These are phyloP conservation scores for Thielaviopsis punctulata DNA, from an alignment of 2,329 filamentous ascomycete genomes.

Conservation along the genomic window DNA sequence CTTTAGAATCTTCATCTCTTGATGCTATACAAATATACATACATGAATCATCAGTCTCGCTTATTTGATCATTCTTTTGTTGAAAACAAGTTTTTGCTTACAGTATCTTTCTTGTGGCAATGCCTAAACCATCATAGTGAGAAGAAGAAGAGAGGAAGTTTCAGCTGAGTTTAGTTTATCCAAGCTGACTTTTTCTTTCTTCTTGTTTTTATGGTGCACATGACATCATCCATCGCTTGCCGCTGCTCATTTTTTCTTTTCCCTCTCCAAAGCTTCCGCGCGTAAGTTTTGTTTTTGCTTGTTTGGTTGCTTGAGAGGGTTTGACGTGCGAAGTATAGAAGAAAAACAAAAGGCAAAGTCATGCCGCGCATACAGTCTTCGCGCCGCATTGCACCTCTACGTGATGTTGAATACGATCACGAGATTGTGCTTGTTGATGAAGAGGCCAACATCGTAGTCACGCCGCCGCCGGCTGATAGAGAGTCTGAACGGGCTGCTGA, in stretches of 20 bases:
- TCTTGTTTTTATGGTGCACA: not conserved
- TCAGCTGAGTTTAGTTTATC: too few relatives aligned
- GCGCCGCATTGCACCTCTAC: constrained; percentile 36
- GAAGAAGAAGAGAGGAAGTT: too few relatives aligned
- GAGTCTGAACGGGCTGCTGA: too few relatives aligned
- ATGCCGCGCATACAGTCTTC: constrained; percentile 20
- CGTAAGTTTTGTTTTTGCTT: not conserved
- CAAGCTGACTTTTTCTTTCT: not conserved
- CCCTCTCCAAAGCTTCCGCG: not conserved
- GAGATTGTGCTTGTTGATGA: constrained; percentile 52
- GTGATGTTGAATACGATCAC: constrained; percentile 50
- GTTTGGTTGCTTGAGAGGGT: not conserved
- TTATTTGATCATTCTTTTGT: too few relatives aligned
- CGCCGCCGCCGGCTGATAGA: too few relatives aligned
- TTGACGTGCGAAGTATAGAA: not conserved
- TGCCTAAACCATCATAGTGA: too few relatives aligned
- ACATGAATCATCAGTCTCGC: too few relatives aligned
- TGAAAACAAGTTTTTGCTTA: too few relatives aligned
- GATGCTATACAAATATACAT: too few relatives aligned
- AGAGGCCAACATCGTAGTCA: constrained; percentile 15
- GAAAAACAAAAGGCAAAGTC: not conserved
- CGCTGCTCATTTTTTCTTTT: not conserved
- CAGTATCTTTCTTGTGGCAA: too few relatives aligned
- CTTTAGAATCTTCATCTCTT: too few relatives aligned
- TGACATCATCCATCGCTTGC: constrained; percentile 7